Base-by-base conservation (phyloP, 108 stramenopile genomes). In the Mediolabrus comicus region DNA sequence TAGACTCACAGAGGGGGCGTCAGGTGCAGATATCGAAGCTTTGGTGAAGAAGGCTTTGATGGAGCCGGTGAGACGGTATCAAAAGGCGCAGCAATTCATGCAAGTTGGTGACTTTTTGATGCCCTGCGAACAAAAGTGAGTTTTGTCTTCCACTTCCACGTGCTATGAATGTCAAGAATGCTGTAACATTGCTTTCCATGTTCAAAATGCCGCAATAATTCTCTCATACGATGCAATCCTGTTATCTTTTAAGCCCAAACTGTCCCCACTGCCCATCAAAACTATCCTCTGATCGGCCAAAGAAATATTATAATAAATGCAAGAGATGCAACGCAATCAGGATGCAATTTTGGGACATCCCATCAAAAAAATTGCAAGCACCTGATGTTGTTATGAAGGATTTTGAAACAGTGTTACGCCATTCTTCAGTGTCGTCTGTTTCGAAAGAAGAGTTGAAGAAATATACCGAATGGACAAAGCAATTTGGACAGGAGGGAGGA, bases 401-500 rank as follows among this genome's bases (percentile, higher is more conserved):
- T 72, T 96, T 96, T 77, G 75, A 91, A 69, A 77, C 59, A 49
- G 92, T 89, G 12, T 82, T 96, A 79, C 75, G 65, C 49, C 87
- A 92, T 74, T 87, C 90, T 22, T 24, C 51, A 67, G 83, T 87
- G 30, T 69, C 82, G 3, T 87, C 97, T 4, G 99, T 99, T 3
- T 94, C 95, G 14, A 59, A 79, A 30, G 96, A 97, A 11, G 99
- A 99, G 77, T 86, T 99, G 36, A 69, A 89, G 36, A 83, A 87
- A 22, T 99, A 97, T 74, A 66, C 76, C 7, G 90, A 98, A 56
- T 99, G 98, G 99, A 98, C 99, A 16, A 84, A 84, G 35, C 79
- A 95, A 63, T 99, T 98, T 91, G 99, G 98, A 10, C 96, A 98
- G 77, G 97, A 98, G 59, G 98, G 98, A 46, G 95, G n/a, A n/a